Base-by-base conservation (phyloP, 1,139 yeast species). In the Scheffersomyces stambukii region DNA sequence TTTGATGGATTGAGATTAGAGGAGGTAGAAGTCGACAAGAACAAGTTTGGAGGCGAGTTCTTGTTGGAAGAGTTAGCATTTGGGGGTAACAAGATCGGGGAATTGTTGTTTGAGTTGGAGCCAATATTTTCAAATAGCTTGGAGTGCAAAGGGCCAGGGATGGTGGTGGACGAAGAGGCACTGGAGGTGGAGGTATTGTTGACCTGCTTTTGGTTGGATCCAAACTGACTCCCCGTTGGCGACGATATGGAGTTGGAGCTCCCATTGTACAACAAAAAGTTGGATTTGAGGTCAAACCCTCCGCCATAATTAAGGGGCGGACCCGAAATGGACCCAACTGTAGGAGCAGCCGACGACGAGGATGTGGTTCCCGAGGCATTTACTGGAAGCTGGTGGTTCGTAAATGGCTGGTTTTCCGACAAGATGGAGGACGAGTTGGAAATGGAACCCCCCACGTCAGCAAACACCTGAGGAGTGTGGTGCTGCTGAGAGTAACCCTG, bases 41-140 rank as follows among this genome's bases (percentile, higher is more conserved):
- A 47, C 36, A 53, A 43, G 28, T 46, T 53, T 10, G 58, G 56
- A 6, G 60, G 59, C n/a, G 59, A 50, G 32, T 34, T 38, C 21
- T 40, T 48, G 21, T 33, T 36, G 19, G 45, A 35, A 8, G 28
- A 16, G n/a, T 21, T 28, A 14, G 35, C 29, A 27, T 25, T 33
- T 25, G 39, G 35, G 13, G 39, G 37, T 32, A 36, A 36, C 32
- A 44, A 35, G 22, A 43, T 41, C 13, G 56, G 57, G 4, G 55
- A 46, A 30, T 40, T 44, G 21, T 29, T 43, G 11, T 28, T 25
- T 12, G 36, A 28, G 10, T 27, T 42, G 9, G 37, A 19, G n/a
- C 28, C 24, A 27, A 35, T 35, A 14, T 42, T 37, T 17, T 48
- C 56, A 32, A 46, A 46, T 29, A 50, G 28, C 28, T 36, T 40